Base-by-base conservation (phyloP, 352 stramenopile genomes). In the Globisporangium solare region DNA sequence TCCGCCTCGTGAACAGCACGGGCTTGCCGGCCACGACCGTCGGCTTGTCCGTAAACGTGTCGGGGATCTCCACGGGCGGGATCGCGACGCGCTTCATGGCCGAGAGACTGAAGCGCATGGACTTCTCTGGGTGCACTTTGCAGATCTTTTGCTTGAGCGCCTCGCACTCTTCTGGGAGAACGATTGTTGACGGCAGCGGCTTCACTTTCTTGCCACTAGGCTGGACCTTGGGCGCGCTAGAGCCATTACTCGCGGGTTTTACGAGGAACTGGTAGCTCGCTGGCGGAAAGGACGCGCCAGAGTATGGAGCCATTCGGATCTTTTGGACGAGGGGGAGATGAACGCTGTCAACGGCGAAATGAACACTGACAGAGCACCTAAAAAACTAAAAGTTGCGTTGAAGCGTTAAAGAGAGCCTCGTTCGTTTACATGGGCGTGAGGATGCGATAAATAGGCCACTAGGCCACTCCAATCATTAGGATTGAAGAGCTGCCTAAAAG, bases 111-210 rank as follows among this genome's bases (percentile, higher is more conserved):
- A 88, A 88, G 32, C 75, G 78, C 39, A 63, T 68, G 40, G 69
- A 63, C 51, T 73, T 72, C 52, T 76, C 64, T 24, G 68, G 66
- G 43, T 82, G 67, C 35, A 60, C 56, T 50, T 72, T 46, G 31
- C 81, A 48, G 47, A 88, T 82, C 49, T 81, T 70, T 54, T 71
- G 63, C 67, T 88, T 88, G 64, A 88, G 68, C 50, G 39, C 39
- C 39, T 43, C 39, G 39, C 39, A 43, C 39, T 43, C 39, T 43
- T 43, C 39, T 43, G 39, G 39, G 39, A 43, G 39, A n/a, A n/a
- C 39, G 39, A n/a, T 18, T 6, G 39, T 43, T 13, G 39, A 15
- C 18, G 39, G 39, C 2, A 43, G 39, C 39, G 12, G 39, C 39
- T 43, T 43, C 39, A 43, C 39, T 43, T 43, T 43, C 39, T 43